Evolutionary conservation across 2,329 filamentous ascomycete species (phyloP).

Genomic region (Xylaria sp.): DNA sequence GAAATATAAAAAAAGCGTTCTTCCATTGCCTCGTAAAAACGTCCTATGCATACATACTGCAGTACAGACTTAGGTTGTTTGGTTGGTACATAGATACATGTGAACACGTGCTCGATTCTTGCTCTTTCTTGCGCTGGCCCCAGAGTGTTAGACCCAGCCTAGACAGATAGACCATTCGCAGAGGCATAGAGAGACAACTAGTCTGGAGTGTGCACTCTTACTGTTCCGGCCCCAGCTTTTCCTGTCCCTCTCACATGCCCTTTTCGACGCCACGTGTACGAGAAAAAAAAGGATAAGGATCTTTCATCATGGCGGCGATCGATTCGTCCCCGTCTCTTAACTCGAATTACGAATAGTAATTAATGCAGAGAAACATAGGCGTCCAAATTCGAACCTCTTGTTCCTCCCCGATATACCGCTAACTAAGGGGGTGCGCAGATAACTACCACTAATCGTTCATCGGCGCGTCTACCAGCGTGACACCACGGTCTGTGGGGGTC

Average conservation of each 20-base stretch:
- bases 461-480: conserved; percentile 64
- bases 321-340: conserved; percentile 1
- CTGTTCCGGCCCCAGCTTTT: not conserved
- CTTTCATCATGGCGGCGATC: conserved; percentile 8
- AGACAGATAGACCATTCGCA: not conserved
- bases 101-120: conserved; percentile 23
- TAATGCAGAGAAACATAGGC: conserved; percentile 16
- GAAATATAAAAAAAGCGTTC: conserved; percentile 19
- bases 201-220: not conserved
- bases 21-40: conserved; percentile 37
- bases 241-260: conserved; percentile 6
- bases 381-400: conserved; percentile 6
- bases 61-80: conserved; percentile 20
- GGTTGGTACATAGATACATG: conserved; percentile 28
- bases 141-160: not conserved
- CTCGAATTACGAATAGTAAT: conserved; percentile 30
- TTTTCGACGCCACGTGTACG: conserved; percentile 31
- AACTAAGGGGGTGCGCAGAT: conserved; percentile 22
- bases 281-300: conserved; percentile 16
- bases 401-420: not conserved
- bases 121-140: not conserved
- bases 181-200: not conserved
- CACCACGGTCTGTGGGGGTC: conserved; percentile 53
- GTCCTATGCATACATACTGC: conserved; percentile 31
- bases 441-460: conserved; percentile 59